These are phyloP conservation scores for Populus hybrid DNA, from an alignment of 441 rosid species.

Conservation along the genomic window DNA sequence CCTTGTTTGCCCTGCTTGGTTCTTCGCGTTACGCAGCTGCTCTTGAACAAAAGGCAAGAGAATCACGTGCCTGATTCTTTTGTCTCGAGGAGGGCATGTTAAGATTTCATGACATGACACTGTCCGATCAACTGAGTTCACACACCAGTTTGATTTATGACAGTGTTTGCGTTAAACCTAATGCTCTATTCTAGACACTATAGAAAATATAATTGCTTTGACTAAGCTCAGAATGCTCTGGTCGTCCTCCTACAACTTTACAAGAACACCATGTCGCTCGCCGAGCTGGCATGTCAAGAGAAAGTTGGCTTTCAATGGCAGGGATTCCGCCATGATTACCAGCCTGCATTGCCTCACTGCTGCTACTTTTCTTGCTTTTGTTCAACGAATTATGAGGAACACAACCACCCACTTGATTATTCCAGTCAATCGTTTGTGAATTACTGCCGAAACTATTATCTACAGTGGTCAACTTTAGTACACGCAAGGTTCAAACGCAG, in stretches of 20 bases:
- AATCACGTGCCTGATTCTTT: not conserved
- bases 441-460: not conserved
- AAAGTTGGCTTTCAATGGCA: not conserved
- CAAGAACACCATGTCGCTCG: not conserved
- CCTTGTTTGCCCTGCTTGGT: too few species aligned
- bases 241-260: not conserved
- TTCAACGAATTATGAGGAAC: not conserved
- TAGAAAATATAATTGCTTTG: not conserved
- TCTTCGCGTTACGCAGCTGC: too few species aligned
- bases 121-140: not conserved
- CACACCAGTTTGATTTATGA: too few species aligned
- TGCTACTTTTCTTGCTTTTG: constrained; percentile 1
- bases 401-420: not conserved
- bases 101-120: not conserved
- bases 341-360: not conserved
- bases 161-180: too few species aligned
- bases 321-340: not conserved
- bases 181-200: too few species aligned
- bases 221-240: not conserved
- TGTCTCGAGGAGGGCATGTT: constrained; percentile 1
- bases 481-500: not conserved
- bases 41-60: not conserved
- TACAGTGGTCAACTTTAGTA: not conserved
- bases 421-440: not conserved
- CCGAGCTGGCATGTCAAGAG: not conserved